A percentile compares a stretch with the other conserved stretches of the same genome.
phyloP scores from a whole-genome alignment of 2,329 filamentous ascomycete genomes.

The Cercospora berteroae region DNA sequence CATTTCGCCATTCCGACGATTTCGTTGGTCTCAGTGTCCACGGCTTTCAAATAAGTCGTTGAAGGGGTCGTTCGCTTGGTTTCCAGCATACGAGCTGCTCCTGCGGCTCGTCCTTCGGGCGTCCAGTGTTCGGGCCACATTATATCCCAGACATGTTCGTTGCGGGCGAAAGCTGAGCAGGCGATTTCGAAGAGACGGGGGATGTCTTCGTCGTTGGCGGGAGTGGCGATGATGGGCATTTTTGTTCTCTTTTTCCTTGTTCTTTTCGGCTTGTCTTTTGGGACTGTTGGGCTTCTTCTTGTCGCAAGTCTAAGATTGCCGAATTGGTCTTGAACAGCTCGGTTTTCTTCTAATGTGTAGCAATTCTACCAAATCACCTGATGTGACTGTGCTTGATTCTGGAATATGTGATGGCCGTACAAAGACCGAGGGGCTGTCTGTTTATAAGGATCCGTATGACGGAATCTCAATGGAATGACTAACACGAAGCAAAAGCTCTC shows the following conservation, averaged over 20 bases:
- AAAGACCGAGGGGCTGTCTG: not conserved
- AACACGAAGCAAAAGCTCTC: not conserved
- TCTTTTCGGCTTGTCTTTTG: not conserved
- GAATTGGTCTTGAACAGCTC: too few relatives aligned
- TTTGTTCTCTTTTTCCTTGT: not conserved
- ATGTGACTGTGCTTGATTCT: not conserved
- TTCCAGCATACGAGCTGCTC: slow-evolving; percentile 27
- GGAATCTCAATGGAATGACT: not conserved
- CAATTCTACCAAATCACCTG: too few relatives aligned
- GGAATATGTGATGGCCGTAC: not conserved
- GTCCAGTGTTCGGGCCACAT: slow-evolving; percentile 32
- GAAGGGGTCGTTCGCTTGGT: slow-evolving; percentile 25
- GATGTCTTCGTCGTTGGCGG: slow-evolving; percentile 34
- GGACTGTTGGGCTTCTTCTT: too few relatives aligned
- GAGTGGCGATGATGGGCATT: slow-evolving; percentile 8
- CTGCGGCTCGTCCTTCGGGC: slow-evolving; percentile 26
- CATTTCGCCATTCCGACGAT: slow-evolving; percentile 38
- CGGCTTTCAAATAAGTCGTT: slow-evolving; percentile 34
- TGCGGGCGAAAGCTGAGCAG: slow-evolving; percentile 30
- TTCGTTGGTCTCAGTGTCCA: slow-evolving; percentile 27
- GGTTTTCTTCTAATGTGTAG: too few relatives aligned
- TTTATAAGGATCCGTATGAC: not conserved
- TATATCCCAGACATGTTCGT: slow-evolving; percentile 33
- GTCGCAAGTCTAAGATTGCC: too few relatives aligned
- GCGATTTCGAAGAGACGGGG: slow-evolving; percentile 33